Evolutionary conservation across 202 grass and related monocot genomes (phyloP), one percentile per base, ranked within the genome.

Genomic region (Cymbopogon flexuosus): DNA sequence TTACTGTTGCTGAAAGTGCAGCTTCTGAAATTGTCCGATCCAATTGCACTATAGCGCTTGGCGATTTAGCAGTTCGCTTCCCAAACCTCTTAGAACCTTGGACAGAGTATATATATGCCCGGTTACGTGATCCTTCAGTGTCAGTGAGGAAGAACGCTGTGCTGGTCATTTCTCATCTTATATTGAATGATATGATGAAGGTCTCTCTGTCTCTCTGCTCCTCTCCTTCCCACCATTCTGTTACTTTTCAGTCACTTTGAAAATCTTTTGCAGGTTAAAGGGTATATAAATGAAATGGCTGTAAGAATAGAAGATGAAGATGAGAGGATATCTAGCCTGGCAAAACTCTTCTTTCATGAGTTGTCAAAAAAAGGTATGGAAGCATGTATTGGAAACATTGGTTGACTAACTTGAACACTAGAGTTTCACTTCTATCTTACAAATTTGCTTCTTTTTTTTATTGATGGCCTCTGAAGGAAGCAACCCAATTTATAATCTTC

Each of bases 111-210:
- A 93, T 97, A 79, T 97, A 97, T 93, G 88, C 90, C 42, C 81
- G 92, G 18, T 66, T 97, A 59, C 80, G 84, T 35, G 95, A 97
- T 77, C 72, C 86, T 64, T 91, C 90, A 15, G 24, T 70, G 78
- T 86, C 95, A 70, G 95, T 97, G 67, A 88, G 95, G 84, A 98
- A 94, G 84, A 98, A 98, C 65, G 90, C 95, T 62, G 92, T 97
- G 35, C 79, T 97, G 72, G 95, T 97, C 54, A 86, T 97, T 86
- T 97, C 95, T 81, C 95, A 97, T 89, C 95, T 97, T 77, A 94
- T 97, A 87, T 65, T 97, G 49, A 97, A 97, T 80, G 95, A 97
- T 77, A 97, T 97, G 95, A 97, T 97, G 95, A 97, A 97, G 95
- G 95, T 97, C 5, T 46, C 22, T 41, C 68, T 66, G 15, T 29